phyloP scores from a whole-genome alignment of 768 basidiomycete genomes.

The Trametes cingulata region DNA sequence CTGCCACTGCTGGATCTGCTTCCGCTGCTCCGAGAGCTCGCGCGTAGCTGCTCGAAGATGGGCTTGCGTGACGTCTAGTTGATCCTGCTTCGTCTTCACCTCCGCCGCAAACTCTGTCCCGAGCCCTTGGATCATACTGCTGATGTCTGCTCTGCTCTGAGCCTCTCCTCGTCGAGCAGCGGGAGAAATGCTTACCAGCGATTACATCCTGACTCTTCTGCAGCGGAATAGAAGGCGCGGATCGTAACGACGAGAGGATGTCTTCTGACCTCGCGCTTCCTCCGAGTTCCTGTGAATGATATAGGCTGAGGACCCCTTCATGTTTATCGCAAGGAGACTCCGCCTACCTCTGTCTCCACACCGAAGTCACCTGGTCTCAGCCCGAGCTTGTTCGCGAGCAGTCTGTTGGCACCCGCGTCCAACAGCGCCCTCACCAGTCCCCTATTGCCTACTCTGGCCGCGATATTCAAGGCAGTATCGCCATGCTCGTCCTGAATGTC shows the following conservation, averaged over 20 bases:
- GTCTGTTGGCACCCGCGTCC: conserved; percentile 91
- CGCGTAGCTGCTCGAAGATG: conserved; percentile 89
- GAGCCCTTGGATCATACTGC: conserved; percentile 77
- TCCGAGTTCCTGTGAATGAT: conserved; percentile 56
- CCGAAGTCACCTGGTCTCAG: conserved; percentile 94
- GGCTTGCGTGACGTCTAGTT: conserved; percentile 82
- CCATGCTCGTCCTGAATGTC: conserved; percentile 95
- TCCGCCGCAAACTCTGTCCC: conserved; percentile 80
- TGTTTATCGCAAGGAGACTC: background rate
- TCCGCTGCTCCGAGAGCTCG: conserved; percentile 87
- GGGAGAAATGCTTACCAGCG: conserved; percentile 48
- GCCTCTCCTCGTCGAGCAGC: conserved; percentile 13
- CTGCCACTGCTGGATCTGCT: conserved; percentile 80
- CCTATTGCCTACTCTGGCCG: conserved; percentile 89
- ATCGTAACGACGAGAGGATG: conserved; percentile 69
- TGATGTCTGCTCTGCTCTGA: conserved; percentile 63
- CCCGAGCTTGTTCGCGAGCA: conserved; percentile 89
- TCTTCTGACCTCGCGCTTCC: conserved; percentile 77
- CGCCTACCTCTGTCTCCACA: conserved; percentile 81
- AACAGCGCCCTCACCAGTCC: conserved; percentile 83
- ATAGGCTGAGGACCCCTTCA: too few species aligned
- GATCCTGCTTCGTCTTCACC: conserved; percentile 82
- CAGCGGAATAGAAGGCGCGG: conserved; percentile 73
- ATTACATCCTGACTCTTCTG: conserved; percentile 90
- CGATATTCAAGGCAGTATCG: conserved; percentile 94